Evolutionary conservation across 495 filamentous ascomycete genomes (phyloP).

Genomic region (Trichoderma virens): DNA sequence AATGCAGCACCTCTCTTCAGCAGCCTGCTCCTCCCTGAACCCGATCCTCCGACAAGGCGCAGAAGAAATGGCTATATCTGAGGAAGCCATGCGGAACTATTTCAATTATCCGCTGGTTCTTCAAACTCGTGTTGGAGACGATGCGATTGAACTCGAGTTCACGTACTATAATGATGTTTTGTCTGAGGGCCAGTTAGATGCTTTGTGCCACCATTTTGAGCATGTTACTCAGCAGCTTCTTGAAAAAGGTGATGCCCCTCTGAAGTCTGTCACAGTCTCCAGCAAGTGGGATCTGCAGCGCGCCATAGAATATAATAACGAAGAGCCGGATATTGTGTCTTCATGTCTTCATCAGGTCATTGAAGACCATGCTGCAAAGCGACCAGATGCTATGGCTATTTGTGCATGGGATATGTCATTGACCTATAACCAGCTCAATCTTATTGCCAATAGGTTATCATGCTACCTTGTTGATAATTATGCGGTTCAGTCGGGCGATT

Average conservation of each 20-base stretch:
- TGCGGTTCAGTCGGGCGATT: slow-evolving; percentile 42
- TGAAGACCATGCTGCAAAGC: slow-evolving; percentile 14
- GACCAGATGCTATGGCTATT: slow-evolving; percentile 18
- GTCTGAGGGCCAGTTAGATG: slow-evolving; percentile 12
- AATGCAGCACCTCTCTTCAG: slow-evolving; percentile 3
- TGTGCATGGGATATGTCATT: slow-evolving; percentile 48
- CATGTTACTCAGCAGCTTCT: slow-evolving; percentile 10
- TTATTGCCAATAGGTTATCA: slow-evolving; percentile 35
- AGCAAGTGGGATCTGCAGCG: not conserved
- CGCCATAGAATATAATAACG: not conserved
- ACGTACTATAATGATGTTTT: slow-evolving; percentile 16
- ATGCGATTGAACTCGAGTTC: not conserved
- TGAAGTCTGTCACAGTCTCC: not conserved
- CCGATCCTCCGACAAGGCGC: slow-evolving; percentile 8
- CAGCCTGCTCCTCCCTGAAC: not conserved
- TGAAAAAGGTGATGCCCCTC: not conserved
- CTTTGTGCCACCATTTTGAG: slow-evolving; percentile 17
- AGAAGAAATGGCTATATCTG: not conserved
- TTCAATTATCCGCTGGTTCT: slow-evolving; percentile 8
- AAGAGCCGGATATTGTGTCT: not conserved
- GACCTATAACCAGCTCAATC: slow-evolving; percentile 43
- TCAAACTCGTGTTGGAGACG: not conserved
- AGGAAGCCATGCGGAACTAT: slow-evolving; percentile 1
- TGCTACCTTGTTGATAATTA: slow-evolving; percentile 27
- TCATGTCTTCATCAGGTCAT: slow-evolving; percentile 10